These are phyloP conservation scores for Crithidia thermophila DNA, from an alignment of 208 protist species.

Conservation along the genomic window DNA sequence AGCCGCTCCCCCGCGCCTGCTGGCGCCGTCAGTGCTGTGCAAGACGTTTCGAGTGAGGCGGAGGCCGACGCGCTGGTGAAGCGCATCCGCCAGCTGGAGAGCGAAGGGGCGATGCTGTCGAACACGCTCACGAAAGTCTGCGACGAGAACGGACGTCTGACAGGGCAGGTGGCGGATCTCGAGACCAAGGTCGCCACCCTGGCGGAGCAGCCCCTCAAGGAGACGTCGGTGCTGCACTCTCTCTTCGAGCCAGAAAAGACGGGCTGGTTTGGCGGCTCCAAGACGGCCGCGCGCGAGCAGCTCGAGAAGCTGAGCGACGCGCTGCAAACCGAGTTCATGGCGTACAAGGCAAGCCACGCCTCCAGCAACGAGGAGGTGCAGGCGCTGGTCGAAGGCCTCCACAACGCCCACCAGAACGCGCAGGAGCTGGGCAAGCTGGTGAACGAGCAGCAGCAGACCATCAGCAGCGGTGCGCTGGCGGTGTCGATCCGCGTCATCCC, in stretches of 20 bases:
- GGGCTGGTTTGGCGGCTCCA: constrained; percentile 81
- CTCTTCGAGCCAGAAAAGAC: constrained; percentile 83
- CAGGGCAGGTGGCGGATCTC: constrained; percentile 30
- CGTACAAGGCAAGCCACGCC: constrained; percentile 72
- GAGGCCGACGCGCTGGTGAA: constrained; percentile 69
- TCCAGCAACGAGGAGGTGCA: constrained; percentile 86
- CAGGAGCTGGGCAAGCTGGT: constrained; percentile 60
- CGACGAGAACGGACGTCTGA: constrained; percentile 80
- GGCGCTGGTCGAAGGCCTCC: constrained; percentile 62
- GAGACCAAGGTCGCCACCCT: constrained; percentile 53
- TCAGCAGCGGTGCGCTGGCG: constrained; percentile 46
- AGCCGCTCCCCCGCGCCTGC: not conserved
- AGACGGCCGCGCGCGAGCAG: constrained; percentile 62
- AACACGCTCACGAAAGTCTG: constrained; percentile 72
- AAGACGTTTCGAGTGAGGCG: constrained; percentile 49
- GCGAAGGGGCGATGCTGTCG: constrained; percentile 60
- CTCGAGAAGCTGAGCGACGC: constrained; percentile 62
- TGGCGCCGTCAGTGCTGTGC: constrained; percentile 14
- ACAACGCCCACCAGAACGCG: constrained; percentile 61
- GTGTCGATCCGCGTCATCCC: constrained; percentile 53
- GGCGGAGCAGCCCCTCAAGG: constrained; percentile 36
- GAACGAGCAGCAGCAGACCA: constrained; percentile 65
- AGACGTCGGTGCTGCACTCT: constrained; percentile 59
- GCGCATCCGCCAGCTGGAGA: constrained; percentile 68
- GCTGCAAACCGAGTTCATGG: constrained; percentile 76